Evolutionary conservation across 2,329 filamentous ascomycete genomes (phyloP), one percentile per base, ranked within the genome.

Genomic region (Cadophora gregata): DNA sequence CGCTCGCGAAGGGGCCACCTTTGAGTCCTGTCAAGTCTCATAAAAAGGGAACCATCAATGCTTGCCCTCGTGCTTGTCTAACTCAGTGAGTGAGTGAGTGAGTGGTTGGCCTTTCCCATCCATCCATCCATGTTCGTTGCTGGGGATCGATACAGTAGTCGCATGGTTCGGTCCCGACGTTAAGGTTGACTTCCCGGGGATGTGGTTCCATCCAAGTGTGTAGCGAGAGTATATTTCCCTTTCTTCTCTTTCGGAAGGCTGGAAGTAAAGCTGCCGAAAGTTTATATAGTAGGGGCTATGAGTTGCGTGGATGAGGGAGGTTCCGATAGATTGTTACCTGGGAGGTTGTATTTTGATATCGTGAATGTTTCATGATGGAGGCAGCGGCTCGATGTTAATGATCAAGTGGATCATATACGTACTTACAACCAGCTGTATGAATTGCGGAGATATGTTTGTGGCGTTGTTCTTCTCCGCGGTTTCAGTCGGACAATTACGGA

Each of bases 21-120:
- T 53, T 53, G 50, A 53, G 50, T 53, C 50, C 50, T 56, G 53
- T 58, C 55, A 58, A 38, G 55, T 38, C n/a, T 58, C 55, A 58
- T 31, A 29, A 29, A n/a, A n/a, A n/a, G n/a, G n/a, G 53, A 8
- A 9, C 29, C 16, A 55, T 33, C 6, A 2, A 56, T 36, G 21
- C 55, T 58, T 42, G 21, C 33, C n/a, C n/a, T n/a, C n/a, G n/a
- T n/a, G n/a, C n/a, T n/a, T n/a, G n/a, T n/a, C n/a, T n/a, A n/a
- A n/a, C n/a, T n/a, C n/a, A n/a, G n/a, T n/a, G n/a, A n/a, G n/a
- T n/a, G n/a, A n/a, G n/a, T n/a, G n/a, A n/a, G n/a, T n/a, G n/a
- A n/a, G n/a, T n/a, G n/a, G n/a, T n/a, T n/a, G n/a, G n/a, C n/a
- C n/a, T n/a, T n/a, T n/a, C n/a, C n/a, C n/a, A n/a, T n/a, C n/a